Conservation (phyloP, 768 basidiomycete species). For the Paxillus involutus region DNA sequence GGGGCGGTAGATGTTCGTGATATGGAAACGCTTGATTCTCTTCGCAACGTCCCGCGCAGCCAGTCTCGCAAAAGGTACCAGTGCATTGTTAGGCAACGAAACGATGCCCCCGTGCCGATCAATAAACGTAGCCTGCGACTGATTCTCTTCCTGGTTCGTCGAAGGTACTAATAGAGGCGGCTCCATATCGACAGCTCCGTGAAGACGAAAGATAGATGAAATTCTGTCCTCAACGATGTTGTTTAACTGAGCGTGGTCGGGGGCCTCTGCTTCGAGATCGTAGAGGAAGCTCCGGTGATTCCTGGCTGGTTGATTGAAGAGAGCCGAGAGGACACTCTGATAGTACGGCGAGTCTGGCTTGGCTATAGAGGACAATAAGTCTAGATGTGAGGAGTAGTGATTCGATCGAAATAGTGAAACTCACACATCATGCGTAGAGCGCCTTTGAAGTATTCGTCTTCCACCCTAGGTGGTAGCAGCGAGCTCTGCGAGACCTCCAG, state of each 20-base stretch:
- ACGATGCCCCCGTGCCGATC: constrained; percentile 82
- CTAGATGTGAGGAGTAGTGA: background rate
- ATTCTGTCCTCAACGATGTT: constrained; percentile 78
- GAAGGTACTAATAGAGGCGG: constrained; percentile 82
- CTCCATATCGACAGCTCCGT: constrained; percentile 87
- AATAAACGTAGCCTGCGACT: constrained; percentile 68
- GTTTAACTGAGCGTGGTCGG: constrained; percentile 70
- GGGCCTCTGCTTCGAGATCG: constrained; percentile 65
- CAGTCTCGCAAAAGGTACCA: constrained; percentile 78
- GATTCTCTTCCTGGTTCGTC: constrained; percentile 59
- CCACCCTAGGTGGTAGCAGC: constrained; percentile 71
- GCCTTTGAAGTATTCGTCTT: constrained; percentile 85
- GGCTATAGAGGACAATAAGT: constrained; percentile 37
- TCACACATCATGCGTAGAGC: constrained; percentile 74
- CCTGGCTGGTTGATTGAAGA: constrained; percentile 74
- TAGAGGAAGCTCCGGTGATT: constrained; percentile 71
- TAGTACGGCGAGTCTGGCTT: constrained; percentile 82
- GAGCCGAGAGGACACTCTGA: constrained; percentile 70
- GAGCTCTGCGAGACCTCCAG: constrained; percentile 80
- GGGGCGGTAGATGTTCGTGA: constrained; percentile 69
- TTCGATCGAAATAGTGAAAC: constrained; percentile 16
- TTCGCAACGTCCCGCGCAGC: constrained; percentile 66
- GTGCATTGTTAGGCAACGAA: constrained; percentile 66
- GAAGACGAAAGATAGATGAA: constrained; percentile 76
- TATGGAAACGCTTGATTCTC: constrained; percentile 83